Evolutionary conservation across 495 filamentous ascomycete species (phyloP).

Genomic region (Penicillium coffeae): DNA sequence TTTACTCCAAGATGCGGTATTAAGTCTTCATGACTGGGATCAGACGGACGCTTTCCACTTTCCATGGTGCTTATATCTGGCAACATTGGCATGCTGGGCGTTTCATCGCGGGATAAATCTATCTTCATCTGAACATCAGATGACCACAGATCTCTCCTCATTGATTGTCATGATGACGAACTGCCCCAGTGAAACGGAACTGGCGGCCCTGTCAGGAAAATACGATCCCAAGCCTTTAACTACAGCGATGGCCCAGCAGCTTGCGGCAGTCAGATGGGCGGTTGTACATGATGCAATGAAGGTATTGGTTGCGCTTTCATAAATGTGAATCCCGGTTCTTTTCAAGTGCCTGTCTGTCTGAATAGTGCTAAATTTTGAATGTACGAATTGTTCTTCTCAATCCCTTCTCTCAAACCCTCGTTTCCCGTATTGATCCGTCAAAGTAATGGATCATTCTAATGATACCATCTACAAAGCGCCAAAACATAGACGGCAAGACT

Average conservation of each 20-base stretch:
- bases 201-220: constrained; percentile 25
- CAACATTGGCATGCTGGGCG: constrained; percentile 50
- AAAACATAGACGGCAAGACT: too few relatives aligned
- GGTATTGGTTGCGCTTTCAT: constrained; percentile 34
- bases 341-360: not conserved
- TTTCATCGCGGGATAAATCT: constrained; percentile 36
- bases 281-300: constrained; percentile 56
- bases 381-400: constrained; percentile 28
- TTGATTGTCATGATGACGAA: constrained; percentile 38
- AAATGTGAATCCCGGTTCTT: constrained; percentile 4
- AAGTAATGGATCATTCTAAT: too few relatives aligned
- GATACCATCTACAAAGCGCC: too few relatives aligned
- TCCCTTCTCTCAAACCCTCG: too few relatives aligned
- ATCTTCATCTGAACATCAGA: constrained; percentile 1
- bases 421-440: too few relatives aligned
- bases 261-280: constrained; percentile 53
- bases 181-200: constrained; percentile 22
- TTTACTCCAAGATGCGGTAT: constrained; percentile 44
- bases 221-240: constrained; percentile 34
- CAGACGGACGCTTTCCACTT: constrained; percentile 51
- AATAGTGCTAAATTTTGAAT: not conserved
- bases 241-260: constrained; percentile 46
- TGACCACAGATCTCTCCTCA: constrained; percentile 26
- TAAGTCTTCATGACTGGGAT: constrained; percentile 47
- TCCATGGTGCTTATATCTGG: constrained; percentile 55